phyloP scores from a whole-genome alignment of 257 asterid species.

The Vinca minor region DNA sequence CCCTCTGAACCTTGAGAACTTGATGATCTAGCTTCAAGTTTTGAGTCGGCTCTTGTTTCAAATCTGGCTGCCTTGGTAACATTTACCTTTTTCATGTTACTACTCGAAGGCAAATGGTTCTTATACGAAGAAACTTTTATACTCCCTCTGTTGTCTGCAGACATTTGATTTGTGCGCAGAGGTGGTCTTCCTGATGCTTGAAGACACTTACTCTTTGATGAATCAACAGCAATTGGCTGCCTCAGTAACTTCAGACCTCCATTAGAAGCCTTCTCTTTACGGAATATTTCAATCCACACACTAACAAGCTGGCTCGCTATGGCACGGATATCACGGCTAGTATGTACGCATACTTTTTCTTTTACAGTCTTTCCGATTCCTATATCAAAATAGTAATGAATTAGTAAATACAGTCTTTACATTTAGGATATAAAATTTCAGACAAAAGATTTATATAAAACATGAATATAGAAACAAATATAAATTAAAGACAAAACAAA shows the following conservation, averaged over 20 bases:
- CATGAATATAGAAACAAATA: too few relatives aligned
- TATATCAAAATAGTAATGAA: constrained; percentile 17
- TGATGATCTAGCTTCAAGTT: constrained; percentile 41
- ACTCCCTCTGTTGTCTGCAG: constrained; percentile 33
- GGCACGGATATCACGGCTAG: constrained; percentile 99
- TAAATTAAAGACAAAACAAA: neutral
- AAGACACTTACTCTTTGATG: constrained; percentile 42
- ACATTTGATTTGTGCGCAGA: constrained; percentile 33
- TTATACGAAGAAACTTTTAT: constrained; percentile 26
- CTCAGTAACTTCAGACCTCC: constrained; percentile 49
- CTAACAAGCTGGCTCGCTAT: constrained; percentile 96
- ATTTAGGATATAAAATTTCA: too few relatives aligned
- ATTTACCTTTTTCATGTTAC: constrained; percentile 33
- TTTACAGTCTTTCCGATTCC: constrained; percentile 96
- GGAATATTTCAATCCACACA: constrained; percentile 91
- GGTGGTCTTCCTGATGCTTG: constrained; percentile 68
- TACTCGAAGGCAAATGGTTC: constrained; percentile 28
- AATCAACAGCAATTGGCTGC: constrained; percentile 41
- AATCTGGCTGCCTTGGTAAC: constrained; percentile 27
- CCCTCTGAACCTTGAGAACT: constrained; percentile 50
- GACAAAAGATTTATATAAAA: too few relatives aligned
- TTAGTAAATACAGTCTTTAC: neutral
- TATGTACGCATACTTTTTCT: constrained; percentile 93
- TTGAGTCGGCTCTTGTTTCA: constrained; percentile 35
- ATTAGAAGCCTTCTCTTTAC: constrained; percentile 87